Evolutionary conservation across 768 basidiomycete genomes (phyloP), one percentile per base, ranked within the genome.

Genomic region (Chiua virens): DNA sequence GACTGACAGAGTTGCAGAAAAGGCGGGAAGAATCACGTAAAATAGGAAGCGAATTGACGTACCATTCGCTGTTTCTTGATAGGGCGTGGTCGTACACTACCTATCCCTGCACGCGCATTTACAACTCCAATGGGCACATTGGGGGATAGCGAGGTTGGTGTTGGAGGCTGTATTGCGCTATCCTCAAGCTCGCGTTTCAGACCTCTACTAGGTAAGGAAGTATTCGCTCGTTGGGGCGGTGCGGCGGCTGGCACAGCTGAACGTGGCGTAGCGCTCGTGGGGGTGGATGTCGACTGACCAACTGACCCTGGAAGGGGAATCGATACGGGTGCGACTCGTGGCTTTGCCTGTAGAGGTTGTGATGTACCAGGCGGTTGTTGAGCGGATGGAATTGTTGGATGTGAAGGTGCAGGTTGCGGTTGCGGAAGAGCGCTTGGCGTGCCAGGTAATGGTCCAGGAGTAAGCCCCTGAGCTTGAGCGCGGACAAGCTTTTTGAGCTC

Each of bases 31-130:
- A 44, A 42, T 36, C 32, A 20, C 18, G 42, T 0, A 5, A 27
- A 32, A 32, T 22, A 34, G 9, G 42, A 34, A 8, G 23, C 14
- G 10, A 8, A n/a, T 23, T 14, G 40, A 51, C 82, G 60, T 58
- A 89, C 87, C 82, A 87, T 74, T 54, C 85, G 78, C 62, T 82
- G 86, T 69, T 87, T 89, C 78, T 90, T 90, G 38, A 84, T 62
- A 20, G 87, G 87, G 57, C 87, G 75, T 25, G 87, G 86, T 49
- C 83, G 75, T 14, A 76, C 79, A 41, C 76, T 79, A 8, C 74
- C 75, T 34, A 73, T 74, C 17, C 86, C 86, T 10, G 84, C 81
- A 59, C 81, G 81, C 23, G 83, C 77, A 57, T 77, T 77, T 15
- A 80, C 60, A 15, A 77, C 65, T 30, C 61, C 61, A 23, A 68